Base-by-base conservation (phyloP, 2,329 filamentous ascomycete species). In the Trichoderma sp. region DNA sequence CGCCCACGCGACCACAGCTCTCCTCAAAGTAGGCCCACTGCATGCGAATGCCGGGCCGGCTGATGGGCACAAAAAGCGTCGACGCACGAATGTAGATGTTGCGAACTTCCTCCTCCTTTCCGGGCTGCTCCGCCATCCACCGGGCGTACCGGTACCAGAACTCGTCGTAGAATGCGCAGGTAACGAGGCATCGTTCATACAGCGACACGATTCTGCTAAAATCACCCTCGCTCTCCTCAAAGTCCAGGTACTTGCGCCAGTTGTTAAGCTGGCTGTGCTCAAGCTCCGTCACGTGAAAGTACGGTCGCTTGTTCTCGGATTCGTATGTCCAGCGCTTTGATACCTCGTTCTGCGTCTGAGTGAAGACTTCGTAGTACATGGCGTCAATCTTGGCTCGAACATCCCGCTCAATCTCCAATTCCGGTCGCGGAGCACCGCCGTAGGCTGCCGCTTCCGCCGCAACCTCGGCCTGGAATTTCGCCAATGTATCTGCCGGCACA, bases 131-230 rank as follows among this genome's bases (percentile, higher is more conserved):
- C 76, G 90, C 89, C 94, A 98, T 97, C 97, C 97, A 99, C 56
- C 96, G 89, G 18, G 93, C 94, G 84, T 98, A 99, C n/a, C 97
- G 93, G 80, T 97, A 91, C 97, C 97, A 99, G 84, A 98, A 97
- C 82, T 98, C 96, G 67, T 98, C 96, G 82, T 99, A 98, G 79
- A 97, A 93, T 18, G 97, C 96, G 81, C 94, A 97, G 0, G 95
- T 96, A 45, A 98, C 94, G 71, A 99, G 85, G 80, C 95, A 98
- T 69, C 97, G 92, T 86, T 99, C 97, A 82, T 99, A 98, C 38
- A 99, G 86, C 81, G 97, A 97, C 6, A 93, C 90, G 63, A 89
- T 93, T 76, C 97, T 91, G 16, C 88, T 85, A 78, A 92, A 94
- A 78, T 95, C 91, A 71, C 94, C 95, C 83, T 98, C 93, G 0